A percentile compares a stretch with the other conserved stretches of the same genome.
Evolutionary conservation across 208 protist genomes (phyloP).

Genomic region (Trypanosoma cruzi): DNA sequence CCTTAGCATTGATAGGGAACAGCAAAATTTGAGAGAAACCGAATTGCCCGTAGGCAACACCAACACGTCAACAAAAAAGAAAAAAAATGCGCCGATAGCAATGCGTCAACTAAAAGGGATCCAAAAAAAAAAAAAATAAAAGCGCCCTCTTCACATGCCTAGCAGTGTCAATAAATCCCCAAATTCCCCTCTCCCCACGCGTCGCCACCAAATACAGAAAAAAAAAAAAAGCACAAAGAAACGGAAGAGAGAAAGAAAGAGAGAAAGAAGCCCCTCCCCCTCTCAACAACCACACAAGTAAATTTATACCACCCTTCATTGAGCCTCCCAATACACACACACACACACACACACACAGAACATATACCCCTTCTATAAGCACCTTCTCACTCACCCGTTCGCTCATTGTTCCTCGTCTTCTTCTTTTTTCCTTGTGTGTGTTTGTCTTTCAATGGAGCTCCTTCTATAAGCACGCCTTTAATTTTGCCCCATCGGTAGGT

Average conservation of each 20-base stretch:
- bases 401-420: not conserved
- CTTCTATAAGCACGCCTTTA: too few species aligned
- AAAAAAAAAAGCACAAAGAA: constrained; percentile 4
- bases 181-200: too few species aligned
- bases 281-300: not conserved
- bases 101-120: too few species aligned
- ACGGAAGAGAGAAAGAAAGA: not conserved
- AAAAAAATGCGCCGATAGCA: too few species aligned
- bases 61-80: constrained; percentile 24
- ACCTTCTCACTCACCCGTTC: not conserved
- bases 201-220: too few species aligned
- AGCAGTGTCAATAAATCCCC: too few species aligned
- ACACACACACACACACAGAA: not conserved
- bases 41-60: not conserved
- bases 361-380: not conserved
- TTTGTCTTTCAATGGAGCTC: too few species aligned
- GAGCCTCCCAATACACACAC: not conserved
- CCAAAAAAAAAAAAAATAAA: too few species aligned
- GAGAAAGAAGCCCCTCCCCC: too few species aligned
- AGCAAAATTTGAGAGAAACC: not conserved
- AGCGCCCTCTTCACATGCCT: too few species aligned
- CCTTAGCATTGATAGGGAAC: not conserved
- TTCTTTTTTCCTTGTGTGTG: not conserved
- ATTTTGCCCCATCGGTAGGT: too few species aligned
- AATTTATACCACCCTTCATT: too few species aligned